These are phyloP conservation scores for Vanrija sp. DNA, from an alignment of 1,284 basidiomycete species.

Conservation along the genomic window DNA sequence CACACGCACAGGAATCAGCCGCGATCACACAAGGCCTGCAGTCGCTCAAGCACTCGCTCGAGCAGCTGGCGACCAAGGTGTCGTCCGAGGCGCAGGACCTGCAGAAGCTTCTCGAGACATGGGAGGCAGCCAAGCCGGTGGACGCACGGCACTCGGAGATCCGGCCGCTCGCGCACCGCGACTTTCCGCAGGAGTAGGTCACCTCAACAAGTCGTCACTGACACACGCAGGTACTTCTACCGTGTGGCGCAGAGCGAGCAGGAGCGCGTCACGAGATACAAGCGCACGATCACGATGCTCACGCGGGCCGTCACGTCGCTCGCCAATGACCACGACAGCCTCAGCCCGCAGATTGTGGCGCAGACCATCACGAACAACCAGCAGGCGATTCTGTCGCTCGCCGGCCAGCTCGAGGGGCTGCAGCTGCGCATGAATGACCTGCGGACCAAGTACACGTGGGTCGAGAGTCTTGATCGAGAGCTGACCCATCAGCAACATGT, in stretches of 20 bases:
- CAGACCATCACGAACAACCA: constrained; percentile 46
- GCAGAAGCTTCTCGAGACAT: constrained; percentile 37
- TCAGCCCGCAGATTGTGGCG: constrained; percentile 41
- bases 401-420: constrained; percentile 37
- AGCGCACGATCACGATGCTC: constrained; percentile 37
- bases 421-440: constrained; percentile 34
- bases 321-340: constrained; percentile 23
- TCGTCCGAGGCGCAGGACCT: constrained; percentile 33
- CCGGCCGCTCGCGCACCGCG: constrained; percentile 33
- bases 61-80: constrained; percentile 28
- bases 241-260: constrained; percentile 30
- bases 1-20: constrained; percentile 27
- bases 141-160: constrained; percentile 33
- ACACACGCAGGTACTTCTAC: constrained; percentile 29
- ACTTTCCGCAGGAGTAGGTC: constrained; percentile 42
- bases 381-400: constrained; percentile 36
- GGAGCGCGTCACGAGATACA: constrained; percentile 38
- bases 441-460: constrained; percentile 32
- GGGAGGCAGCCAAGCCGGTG: constrained; percentile 35
- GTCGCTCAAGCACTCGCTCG: constrained; percentile 25
- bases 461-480: background rate
- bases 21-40: constrained; percentile 34
- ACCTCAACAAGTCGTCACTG: background rate
- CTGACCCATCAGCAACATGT: constrained; percentile 24
- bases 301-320: constrained; percentile 34